Conservation (phyloP, 768 basidiomycete species). For the Dioszegia crocea region DNA sequence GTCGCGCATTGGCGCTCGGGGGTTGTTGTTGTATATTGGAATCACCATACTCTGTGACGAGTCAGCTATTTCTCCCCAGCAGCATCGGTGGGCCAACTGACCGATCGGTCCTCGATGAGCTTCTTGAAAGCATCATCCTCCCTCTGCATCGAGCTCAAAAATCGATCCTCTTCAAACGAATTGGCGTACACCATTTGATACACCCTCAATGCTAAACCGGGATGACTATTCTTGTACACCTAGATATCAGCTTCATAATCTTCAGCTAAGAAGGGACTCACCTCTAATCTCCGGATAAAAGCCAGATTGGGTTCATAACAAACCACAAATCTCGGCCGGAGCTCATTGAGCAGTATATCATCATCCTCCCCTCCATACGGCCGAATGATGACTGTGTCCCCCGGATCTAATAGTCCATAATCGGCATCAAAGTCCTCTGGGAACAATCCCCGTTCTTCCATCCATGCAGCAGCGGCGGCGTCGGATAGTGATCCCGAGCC, state of each 20-base stretch:
- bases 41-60: slow-evolving; percentile 74
- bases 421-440: slow-evolving; percentile 64
- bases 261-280: slow-evolving; percentile 47
- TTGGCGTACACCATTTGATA: slow-evolving; percentile 94
- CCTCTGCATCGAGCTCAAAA: slow-evolving; percentile 76
- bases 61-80: not conserved
- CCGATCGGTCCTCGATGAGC: slow-evolving; percentile 85
- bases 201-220: slow-evolving; percentile 75
- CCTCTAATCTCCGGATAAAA: slow-evolving; percentile 88
- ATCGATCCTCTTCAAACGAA: slow-evolving; percentile 93
- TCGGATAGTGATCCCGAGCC: not conserved
- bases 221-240: slow-evolving; percentile 81
- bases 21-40: slow-evolving; percentile 59
- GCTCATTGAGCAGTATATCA: slow-evolving; percentile 77
- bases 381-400: slow-evolving; percentile 77
- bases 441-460: slow-evolving; percentile 23
- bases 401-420: slow-evolving; percentile 73
- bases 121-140: slow-evolving; percentile 93
- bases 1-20: slow-evolving; percentile 46
- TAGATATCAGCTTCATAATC: slow-evolving; percentile 43
- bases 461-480: not conserved
- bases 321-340: slow-evolving; percentile 84
- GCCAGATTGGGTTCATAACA: slow-evolving; percentile 94
- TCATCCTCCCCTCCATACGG: slow-evolving; percentile 90
- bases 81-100: slow-evolving; percentile 42